phyloP scores from a whole-genome alignment of 495 filamentous ascomycete species.

The Aspergillus coremiiformis region DNA sequence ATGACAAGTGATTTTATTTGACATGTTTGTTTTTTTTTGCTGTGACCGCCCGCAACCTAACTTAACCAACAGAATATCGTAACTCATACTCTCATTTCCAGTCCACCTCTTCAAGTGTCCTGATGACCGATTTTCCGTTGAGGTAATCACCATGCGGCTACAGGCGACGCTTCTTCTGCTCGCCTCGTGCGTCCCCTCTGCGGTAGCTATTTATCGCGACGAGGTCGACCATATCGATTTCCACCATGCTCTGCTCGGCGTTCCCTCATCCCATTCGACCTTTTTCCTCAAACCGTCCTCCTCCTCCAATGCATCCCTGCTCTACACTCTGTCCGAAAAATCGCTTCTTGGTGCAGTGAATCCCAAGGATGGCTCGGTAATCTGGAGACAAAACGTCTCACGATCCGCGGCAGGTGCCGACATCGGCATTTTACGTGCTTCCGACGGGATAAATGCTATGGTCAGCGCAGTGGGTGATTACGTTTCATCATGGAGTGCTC shows the following conservation, averaged over 20 bases:
- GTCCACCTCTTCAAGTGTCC: conserved; percentile 6
- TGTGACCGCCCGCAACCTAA: conserved; percentile 14
- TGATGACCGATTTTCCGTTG: conserved; percentile 26
- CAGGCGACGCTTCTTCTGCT: conserved; percentile 36
- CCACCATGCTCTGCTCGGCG: conserved; percentile 81
- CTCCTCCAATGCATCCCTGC: conserved; percentile 74
- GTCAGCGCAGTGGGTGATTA: conserved; percentile 59
- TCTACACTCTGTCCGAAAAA: conserved; percentile 84
- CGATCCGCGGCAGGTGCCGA: conserved; percentile 25
- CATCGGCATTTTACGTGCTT: conserved; percentile 53
- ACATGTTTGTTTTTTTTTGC: too few species aligned
- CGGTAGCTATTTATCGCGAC: conserved; percentile 70
- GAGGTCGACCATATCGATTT: conserved; percentile 91
- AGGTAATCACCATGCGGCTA: conserved; percentile 37
- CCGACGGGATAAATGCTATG: conserved; percentile 65
- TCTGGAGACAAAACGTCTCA: conserved; percentile 78
- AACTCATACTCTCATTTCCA: neutral
- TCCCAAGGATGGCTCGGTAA: conserved; percentile 70
- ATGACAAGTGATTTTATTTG: too few species aligned
- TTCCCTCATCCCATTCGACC: conserved; percentile 71
- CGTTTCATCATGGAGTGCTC: conserved; percentile 76
- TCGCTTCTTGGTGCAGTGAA: conserved; percentile 81
- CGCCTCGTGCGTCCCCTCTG: conserved; percentile 35
- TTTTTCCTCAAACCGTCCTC: conserved; percentile 88
- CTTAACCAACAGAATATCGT: neutral